A percentile compares a stretch with the other conserved stretches of the same genome.
These are phyloP conservation scores for Selaginella moellendorffii DNA, from an alignment of 75 land plant genomes.

Conservation along the genomic window DNA sequence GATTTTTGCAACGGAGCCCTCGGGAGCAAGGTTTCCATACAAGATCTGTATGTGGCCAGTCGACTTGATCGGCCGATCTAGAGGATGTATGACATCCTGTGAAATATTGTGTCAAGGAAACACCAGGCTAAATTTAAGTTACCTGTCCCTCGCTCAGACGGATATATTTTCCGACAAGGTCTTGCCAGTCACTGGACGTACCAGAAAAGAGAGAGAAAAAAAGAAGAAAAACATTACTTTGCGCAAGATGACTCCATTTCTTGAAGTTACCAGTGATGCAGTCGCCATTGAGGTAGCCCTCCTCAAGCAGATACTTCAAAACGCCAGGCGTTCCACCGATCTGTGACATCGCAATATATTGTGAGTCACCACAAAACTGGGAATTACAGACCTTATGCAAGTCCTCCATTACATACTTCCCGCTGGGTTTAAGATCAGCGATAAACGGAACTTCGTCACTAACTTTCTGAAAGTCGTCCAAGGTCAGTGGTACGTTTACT, in stretches of 20 bases:
- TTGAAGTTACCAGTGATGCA: slow-evolving; percentile 68
- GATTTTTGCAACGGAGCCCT: slow-evolving; percentile 96
- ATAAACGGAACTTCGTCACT: slow-evolving; percentile 91
- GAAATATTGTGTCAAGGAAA: too few relatives aligned
- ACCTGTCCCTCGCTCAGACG: slow-evolving; percentile 63
- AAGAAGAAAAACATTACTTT: neutral
- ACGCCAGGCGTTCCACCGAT: slow-evolving; percentile 96
- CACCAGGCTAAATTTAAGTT: too few relatives aligned
- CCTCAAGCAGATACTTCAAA: slow-evolving; percentile 61
- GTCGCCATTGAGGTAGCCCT: slow-evolving; percentile 66
- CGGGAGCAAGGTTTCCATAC: slow-evolving; percentile 92
- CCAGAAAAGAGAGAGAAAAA: neutral
- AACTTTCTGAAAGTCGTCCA: slow-evolving; percentile 89
- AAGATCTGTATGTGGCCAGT: slow-evolving; percentile 91
- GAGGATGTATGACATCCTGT: slow-evolving; percentile 59
- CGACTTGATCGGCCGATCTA: slow-evolving; percentile 69
- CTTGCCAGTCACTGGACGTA: slow-evolving; percentile 73
- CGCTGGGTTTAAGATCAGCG: slow-evolving; percentile 97
- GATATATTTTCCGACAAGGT: slow-evolving; percentile 76
- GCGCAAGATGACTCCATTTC: neutral
- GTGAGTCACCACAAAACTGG: too few relatives aligned
- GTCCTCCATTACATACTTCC: slow-evolving; percentile 98
- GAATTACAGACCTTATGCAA: slow-evolving; percentile 60
- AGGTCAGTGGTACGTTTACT: slow-evolving; percentile 61
- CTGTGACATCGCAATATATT: slow-evolving; percentile 18